These are phyloP conservation scores for Avicennia marina DNA, from an alignment of 257 asterid genomes.

Conservation along the genomic window DNA sequence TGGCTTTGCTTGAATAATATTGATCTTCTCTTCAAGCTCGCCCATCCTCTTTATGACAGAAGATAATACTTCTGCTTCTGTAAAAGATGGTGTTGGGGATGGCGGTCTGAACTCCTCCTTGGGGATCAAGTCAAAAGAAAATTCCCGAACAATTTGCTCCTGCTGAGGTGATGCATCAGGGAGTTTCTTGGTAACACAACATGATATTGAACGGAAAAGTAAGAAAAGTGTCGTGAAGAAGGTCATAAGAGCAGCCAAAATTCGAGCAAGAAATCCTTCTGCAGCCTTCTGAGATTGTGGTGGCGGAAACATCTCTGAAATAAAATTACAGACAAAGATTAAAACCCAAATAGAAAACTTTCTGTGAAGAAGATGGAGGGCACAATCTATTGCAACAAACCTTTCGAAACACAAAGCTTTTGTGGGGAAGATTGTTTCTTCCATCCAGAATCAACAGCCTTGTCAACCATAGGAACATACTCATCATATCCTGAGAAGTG, in stretches of 20 bases:
- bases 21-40: constrained; percentile 81
- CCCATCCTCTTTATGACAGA: constrained; percentile 76
- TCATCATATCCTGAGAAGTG: constrained; percentile 80
- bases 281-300: constrained; percentile 47
- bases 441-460: constrained; percentile 91
- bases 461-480: constrained; percentile 99
- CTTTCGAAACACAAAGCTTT: constrained; percentile 49
- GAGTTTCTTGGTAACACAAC: constrained; percentile 44
- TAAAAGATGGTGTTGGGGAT: constrained; percentile 70
- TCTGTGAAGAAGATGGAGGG: neutral
- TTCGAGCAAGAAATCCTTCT: constrained; percentile 48
- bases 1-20: constrained; percentile 78
- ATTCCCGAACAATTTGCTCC: constrained; percentile 37
- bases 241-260: constrained; percentile 61
- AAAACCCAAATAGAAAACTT: no score
- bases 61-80: constrained; percentile 77
- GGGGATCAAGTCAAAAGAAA: constrained; percentile 37
- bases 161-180: constrained; percentile 39
- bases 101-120: constrained; percentile 80
- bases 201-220: constrained; percentile 49
- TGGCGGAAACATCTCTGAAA: constrained; percentile 36
- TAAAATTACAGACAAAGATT: neutral
- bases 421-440: constrained; percentile 59
- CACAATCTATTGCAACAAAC: constrained; percentile 27
- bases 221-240: constrained; percentile 61